Percentiles rank a stretch among this genome's conserved stretches.
These are phyloP conservation scores for Catunica adiposa DNA, from an alignment of 2,329 filamentous ascomycete species.

Conservation along the genomic window DNA sequence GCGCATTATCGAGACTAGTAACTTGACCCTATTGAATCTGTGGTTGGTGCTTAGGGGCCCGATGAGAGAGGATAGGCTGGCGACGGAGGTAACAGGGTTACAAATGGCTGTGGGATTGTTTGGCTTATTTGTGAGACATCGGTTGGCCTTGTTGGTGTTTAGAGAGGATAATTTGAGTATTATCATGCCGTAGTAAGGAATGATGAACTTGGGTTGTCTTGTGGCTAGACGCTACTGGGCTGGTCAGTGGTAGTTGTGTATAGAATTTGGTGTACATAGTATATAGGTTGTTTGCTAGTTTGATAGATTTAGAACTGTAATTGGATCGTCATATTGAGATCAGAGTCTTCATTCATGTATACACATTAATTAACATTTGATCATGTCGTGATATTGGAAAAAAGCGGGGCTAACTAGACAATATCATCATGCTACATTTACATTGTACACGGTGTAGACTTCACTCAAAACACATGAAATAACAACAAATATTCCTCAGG, in stretches of 20 bases:
- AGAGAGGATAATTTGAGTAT: slow-evolving; percentile 55
- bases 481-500: not conserved
- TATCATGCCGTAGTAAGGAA: slow-evolving; percentile 2
- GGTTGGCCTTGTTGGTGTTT: slow-evolving; percentile 75
- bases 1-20: slow-evolving; percentile 62
- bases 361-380: not conserved
- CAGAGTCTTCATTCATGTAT: too few species aligned
- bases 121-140: slow-evolving; percentile 73
- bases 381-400: not conserved
- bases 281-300: too few species aligned
- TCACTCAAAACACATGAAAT: not conserved
- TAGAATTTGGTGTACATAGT: too few species aligned
- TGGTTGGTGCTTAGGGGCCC: slow-evolving; percentile 95
- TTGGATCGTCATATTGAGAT: too few species aligned
- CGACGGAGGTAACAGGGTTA: slow-evolving; percentile 61
- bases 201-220: not conserved
- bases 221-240: not conserved
- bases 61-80: slow-evolving; percentile 69
- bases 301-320: too few species aligned
- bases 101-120: slow-evolving; percentile 63
- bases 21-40: slow-evolving; percentile 85
- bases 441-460: too few species aligned
- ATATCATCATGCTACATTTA: not conserved
- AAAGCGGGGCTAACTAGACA: not conserved
- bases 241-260: too few species aligned